Percentiles rank a stretch among this genome's conserved stretches.
Evolutionary conservation across 805 yeast species (phyloP).

Genomic region (Candida succiphila): DNA sequence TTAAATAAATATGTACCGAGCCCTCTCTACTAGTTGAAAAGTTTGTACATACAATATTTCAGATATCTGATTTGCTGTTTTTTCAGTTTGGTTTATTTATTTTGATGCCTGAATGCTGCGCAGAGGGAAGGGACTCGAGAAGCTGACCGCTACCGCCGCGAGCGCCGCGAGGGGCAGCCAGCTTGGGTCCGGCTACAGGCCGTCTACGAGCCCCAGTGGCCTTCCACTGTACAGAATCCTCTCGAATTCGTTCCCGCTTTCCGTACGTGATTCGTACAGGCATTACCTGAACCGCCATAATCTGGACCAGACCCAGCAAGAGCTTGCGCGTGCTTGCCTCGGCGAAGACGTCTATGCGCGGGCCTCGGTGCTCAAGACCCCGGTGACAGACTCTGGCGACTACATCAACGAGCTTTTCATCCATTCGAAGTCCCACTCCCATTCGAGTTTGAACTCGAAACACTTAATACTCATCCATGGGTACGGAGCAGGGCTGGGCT

Average conservation of each 20-base stretch:
- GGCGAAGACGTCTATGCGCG: not conserved
- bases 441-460: constrained; percentile 8
- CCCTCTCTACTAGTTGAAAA: no score
- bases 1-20: no score
- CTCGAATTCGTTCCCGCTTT: constrained; percentile 48
- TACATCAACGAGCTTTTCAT: constrained; percentile 73
- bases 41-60: no score
- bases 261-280: constrained; percentile 37
- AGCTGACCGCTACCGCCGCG: no score
- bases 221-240: constrained; percentile 48
- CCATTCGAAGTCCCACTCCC: constrained; percentile 20
- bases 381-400: constrained; percentile 37
- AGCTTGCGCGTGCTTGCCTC: constrained; percentile 27
- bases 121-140: no score
- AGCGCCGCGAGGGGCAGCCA: no score
- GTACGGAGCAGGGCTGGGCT: constrained; percentile 85
- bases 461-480: constrained; percentile 83
- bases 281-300: constrained; percentile 31
- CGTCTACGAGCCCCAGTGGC: constrained; percentile 61
- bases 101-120: no score
- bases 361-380: constrained; percentile 30
- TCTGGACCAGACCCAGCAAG: constrained; percentile 24
- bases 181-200: no score
- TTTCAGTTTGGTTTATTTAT: no score
- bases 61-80: no score